Percentiles rank a stretch among this genome's conserved stretches.
Conservation (phyloP, 495 filamentous ascomycete species). For the Hyaloscypha finlandica region DNA sequence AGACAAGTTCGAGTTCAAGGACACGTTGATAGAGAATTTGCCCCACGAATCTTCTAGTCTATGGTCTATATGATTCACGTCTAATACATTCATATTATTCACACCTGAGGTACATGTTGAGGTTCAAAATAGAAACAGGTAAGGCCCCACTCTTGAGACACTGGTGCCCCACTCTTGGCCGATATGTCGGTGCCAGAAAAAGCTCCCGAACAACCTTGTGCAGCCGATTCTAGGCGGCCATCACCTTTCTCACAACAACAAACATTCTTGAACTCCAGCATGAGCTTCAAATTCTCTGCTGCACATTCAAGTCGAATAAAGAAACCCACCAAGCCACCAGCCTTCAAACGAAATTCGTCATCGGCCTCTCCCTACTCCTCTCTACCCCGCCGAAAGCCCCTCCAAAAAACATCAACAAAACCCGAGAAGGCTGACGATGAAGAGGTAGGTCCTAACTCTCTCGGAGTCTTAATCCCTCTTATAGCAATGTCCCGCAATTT, state of each 20-base stretch:
- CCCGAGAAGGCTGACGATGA: conserved; percentile 29
- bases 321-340: conserved; percentile 38
- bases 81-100: background rate
- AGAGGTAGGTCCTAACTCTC: background rate
- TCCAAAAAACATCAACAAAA: conserved; percentile 34
- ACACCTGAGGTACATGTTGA: too few relatives aligned
- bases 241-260: background rate
- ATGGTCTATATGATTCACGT: background rate
- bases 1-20: too few relatives aligned
- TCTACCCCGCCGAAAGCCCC: conserved; percentile 59
- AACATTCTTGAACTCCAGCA: background rate
- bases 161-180: background rate
- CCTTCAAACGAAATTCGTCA: conserved; percentile 37
- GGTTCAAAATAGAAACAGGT: background rate
- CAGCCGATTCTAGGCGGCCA: background rate
- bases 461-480: too few relatives aligned
- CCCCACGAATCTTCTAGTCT: background rate
- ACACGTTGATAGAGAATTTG: background rate
- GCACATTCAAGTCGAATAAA: conserved; percentile 43
- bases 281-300: conserved; percentile 31
- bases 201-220: background rate
- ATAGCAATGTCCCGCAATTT: too few relatives aligned
- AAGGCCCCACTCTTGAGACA: background rate
- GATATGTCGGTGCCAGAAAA: background rate
- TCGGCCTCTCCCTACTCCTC: conserved; percentile 54